These are phyloP conservation scores for Monilinia fructigena DNA, from an alignment of 2,329 filamentous ascomycete species.

Conservation along the genomic window DNA sequence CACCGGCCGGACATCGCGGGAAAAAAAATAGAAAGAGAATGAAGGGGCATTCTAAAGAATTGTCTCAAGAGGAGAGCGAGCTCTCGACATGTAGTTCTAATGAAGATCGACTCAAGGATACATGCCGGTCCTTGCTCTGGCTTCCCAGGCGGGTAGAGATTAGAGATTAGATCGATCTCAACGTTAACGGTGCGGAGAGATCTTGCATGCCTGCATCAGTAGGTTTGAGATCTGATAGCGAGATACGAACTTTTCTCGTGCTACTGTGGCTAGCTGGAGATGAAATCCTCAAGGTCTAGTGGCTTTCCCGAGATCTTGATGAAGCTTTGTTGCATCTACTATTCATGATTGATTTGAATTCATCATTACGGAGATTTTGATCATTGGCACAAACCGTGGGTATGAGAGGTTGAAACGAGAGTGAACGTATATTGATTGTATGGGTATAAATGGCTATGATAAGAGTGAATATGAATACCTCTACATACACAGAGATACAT, in stretches of 20 bases:
- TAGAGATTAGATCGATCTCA: background rate
- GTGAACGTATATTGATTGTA: background rate
- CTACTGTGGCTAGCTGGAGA: background rate
- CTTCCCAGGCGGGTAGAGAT: background rate
- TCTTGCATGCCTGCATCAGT: background rate
- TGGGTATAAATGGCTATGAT: background rate
- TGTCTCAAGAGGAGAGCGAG: too few relatives aligned
- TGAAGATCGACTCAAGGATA: too few relatives aligned
- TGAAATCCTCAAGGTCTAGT: background rate
- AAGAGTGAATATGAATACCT: background rate
- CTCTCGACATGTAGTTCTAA: too few relatives aligned
- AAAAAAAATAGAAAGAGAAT: background rate
- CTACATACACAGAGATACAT: background rate
- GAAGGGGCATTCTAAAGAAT: background rate
- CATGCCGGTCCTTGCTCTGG: background rate
- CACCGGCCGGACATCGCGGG: too few relatives aligned
- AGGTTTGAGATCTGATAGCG: background rate
- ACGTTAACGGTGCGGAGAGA: slow-evolving; percentile 2
- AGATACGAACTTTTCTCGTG: background rate
- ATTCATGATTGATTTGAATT: background rate
- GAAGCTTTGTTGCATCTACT: background rate
- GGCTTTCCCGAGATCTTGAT: background rate
- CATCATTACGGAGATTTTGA: background rate
- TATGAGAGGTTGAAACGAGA: background rate
- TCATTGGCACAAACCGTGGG: background rate